A percentile compares a stretch with the other conserved stretches of the same genome.
Evolutionary conservation across 2,329 filamentous ascomycete species (phyloP).

Genomic region (Claviceps monticola): DNA sequence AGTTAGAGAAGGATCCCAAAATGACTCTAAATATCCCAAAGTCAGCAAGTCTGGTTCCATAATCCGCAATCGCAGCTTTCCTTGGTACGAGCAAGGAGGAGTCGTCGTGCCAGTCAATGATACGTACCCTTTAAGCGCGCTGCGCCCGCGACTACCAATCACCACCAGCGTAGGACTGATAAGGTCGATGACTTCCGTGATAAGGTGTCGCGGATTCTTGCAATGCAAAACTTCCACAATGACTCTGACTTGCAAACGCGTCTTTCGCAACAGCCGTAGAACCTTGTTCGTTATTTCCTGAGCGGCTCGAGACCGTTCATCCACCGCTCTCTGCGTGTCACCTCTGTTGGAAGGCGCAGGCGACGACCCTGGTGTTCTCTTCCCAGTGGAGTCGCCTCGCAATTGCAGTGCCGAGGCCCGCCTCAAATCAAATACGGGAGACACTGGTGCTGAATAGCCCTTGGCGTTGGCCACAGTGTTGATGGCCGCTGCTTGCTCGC

Average conservation of each 20-base stretch:
- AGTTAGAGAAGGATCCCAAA: slow-evolving; percentile 92
- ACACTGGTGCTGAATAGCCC: slow-evolving; percentile 16
- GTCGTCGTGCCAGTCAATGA: not conserved
- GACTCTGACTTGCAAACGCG: slow-evolving; percentile 78
- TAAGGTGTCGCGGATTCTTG: slow-evolving; percentile 92
- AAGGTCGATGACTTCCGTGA: slow-evolving; percentile 93
- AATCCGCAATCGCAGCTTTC: too few relatives aligned
- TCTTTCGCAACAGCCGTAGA: slow-evolving; percentile 77
- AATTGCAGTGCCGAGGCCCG: slow-evolving; percentile 15
- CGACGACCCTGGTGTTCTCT: slow-evolving; percentile 25
- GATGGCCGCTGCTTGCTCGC: slow-evolving; percentile 60
- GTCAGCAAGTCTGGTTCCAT: slow-evolving; percentile 17
- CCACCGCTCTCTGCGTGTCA: slow-evolving; percentile 49
- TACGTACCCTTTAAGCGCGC: slow-evolving; percentile 79
- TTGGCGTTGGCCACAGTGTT: slow-evolving; percentile 42
- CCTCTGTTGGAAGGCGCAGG: slow-evolving; percentile 34
- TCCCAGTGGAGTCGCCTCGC: slow-evolving; percentile 16
- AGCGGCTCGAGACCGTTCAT: slow-evolving; percentile 69
- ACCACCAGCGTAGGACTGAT: slow-evolving; percentile 86
- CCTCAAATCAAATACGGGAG: slow-evolving; percentile 21
- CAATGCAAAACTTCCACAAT: slow-evolving; percentile 96
- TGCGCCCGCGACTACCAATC: slow-evolving; percentile 79
- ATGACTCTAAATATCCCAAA: slow-evolving; percentile 50
- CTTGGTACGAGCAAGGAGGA: not conserved
- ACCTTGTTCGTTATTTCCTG: slow-evolving; percentile 74